Conservation (phyloP, 1,284 basidiomycete species). For the Cerrena zonata region DNA sequence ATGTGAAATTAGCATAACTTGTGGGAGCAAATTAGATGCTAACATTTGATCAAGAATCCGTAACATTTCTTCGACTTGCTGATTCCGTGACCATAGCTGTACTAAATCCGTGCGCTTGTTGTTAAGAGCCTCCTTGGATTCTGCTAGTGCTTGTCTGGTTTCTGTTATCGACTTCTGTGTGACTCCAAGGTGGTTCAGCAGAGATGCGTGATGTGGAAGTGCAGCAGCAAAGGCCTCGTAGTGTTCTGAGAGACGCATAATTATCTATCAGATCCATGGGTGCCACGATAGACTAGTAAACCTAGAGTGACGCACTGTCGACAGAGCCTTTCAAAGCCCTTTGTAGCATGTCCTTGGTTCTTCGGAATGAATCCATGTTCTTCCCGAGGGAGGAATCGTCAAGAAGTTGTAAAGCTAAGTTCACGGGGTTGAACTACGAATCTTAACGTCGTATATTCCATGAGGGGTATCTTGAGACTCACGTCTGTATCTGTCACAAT, state of each 20-base stretch:
- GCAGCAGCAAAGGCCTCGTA: slow-evolving; percentile 90
- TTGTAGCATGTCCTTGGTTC: slow-evolving; percentile 71
- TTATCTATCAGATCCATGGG: background rate
- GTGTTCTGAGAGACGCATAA: slow-evolving; percentile 48
- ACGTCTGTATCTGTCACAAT: slow-evolving; percentile 82
- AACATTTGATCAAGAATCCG: slow-evolving; percentile 86
- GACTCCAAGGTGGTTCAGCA: slow-evolving; percentile 64
- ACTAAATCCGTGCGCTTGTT: slow-evolving; percentile 80
- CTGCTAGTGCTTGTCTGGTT: slow-evolving; percentile 69
- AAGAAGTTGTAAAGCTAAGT: slow-evolving; percentile 81
- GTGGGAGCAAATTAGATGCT: slow-evolving; percentile 23
- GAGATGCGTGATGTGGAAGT: slow-evolving; percentile 78
- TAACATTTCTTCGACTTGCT: slow-evolving; percentile 87
- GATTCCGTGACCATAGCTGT: slow-evolving; percentile 77
- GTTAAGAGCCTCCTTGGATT: slow-evolving; percentile 73
- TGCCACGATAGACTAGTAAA: slow-evolving; percentile 2
- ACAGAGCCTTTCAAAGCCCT: slow-evolving; percentile 78
- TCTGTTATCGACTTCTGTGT: slow-evolving; percentile 70
- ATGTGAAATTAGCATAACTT: slow-evolving; percentile 7
- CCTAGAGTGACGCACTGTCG: slow-evolving; percentile 49
- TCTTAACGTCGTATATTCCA: slow-evolving; percentile 11
- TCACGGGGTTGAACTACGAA: slow-evolving; percentile 82
- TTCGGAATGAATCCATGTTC: slow-evolving; percentile 68
- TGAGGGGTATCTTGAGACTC: slow-evolving; percentile 26
- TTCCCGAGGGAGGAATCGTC: slow-evolving; percentile 65